These are phyloP conservation scores for Tetracladium setigerum DNA, from an alignment of 495 filamentous ascomycete species.

Conservation along the genomic window DNA sequence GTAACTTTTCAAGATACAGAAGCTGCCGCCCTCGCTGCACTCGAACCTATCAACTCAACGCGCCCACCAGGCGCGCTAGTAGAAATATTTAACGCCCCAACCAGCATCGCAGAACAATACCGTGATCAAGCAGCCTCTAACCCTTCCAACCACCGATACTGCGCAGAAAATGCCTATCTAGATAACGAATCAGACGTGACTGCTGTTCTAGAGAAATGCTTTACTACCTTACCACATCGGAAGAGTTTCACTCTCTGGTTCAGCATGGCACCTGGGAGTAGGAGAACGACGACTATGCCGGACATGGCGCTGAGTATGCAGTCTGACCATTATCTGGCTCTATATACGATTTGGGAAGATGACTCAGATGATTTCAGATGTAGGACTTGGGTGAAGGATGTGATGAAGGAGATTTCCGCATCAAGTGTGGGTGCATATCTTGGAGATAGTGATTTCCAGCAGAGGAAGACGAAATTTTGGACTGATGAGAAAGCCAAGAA, in stretches of 20 bases:
- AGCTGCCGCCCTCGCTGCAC: slow-evolving; percentile 25
- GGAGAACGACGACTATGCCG: slow-evolving; percentile 16
- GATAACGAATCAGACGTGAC: slow-evolving; percentile 34
- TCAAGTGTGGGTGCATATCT: slow-evolving; percentile 39
- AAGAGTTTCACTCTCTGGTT: slow-evolving; percentile 40
- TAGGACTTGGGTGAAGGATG: slow-evolving; percentile 30
- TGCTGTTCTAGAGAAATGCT: slow-evolving; percentile 33
- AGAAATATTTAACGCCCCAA: slow-evolving; percentile 28
- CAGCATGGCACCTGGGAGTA: slow-evolving; percentile 38
- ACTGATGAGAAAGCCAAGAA: slow-evolving; percentile 24
- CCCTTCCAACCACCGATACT: slow-evolving; percentile 36
- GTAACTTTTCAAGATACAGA: slow-evolving; percentile 31
- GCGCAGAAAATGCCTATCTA: slow-evolving; percentile 43
- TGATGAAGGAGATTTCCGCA: slow-evolving; percentile 31
- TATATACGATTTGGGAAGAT: slow-evolving; percentile 44
- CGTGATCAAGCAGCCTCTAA: slow-evolving; percentile 30
- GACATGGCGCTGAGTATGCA: slow-evolving; percentile 47
- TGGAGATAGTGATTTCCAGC: slow-evolving; percentile 44
- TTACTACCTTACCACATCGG: slow-evolving; percentile 31
- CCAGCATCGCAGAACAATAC: slow-evolving; percentile 35
- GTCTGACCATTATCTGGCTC: slow-evolving; percentile 45
- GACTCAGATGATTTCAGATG: slow-evolving; percentile 33
- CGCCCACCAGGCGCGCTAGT: slow-evolving; percentile 25
- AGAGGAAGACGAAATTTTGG: slow-evolving; percentile 38
- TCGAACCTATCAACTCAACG: slow-evolving; percentile 27